These are phyloP conservation scores for Graphilbum ipis-grandicollis DNA, from an alignment of 2,329 filamentous ascomycete genomes.

Conservation along the genomic window DNA sequence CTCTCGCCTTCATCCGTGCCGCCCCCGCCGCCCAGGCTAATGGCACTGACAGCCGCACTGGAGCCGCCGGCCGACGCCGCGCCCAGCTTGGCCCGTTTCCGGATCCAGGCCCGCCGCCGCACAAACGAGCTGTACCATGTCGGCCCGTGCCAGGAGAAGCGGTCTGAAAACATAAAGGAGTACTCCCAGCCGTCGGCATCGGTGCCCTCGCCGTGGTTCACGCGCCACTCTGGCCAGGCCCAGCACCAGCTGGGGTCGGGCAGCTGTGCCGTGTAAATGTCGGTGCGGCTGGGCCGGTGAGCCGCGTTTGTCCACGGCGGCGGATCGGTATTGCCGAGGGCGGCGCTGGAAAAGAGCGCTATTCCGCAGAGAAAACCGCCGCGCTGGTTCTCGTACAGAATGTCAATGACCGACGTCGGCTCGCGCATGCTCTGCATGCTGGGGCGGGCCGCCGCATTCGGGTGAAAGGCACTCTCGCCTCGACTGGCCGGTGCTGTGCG, in stretches of 20 bases:
- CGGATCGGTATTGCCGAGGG: slow-evolving; percentile 73
- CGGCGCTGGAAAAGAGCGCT: slow-evolving; percentile 73
- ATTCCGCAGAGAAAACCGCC: slow-evolving; percentile 80
- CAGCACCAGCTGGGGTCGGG: slow-evolving; percentile 94
- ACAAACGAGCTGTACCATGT: slow-evolving; percentile 94
- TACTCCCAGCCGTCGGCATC: slow-evolving; percentile 96
- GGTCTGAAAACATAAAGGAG: slow-evolving; percentile 64
- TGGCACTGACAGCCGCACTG: slow-evolving; percentile 1
- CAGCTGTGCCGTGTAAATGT: slow-evolving; percentile 73
- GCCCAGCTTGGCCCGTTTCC: slow-evolving; percentile 48
- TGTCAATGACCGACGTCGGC: slow-evolving; percentile 53
- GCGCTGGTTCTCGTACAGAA: slow-evolving; percentile 90
- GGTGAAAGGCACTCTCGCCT: too few species aligned
- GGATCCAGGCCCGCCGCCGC: slow-evolving; percentile 73
- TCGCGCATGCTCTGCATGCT: slow-evolving; percentile 1
- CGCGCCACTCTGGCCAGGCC: slow-evolving; percentile 50
- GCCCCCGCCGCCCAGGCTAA: background rate
- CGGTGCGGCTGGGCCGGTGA: slow-evolving; percentile 41
- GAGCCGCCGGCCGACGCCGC: slow-evolving; percentile 8
- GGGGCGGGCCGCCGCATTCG: background rate
- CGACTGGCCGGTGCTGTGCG: too few species aligned
- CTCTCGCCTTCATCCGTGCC: background rate
- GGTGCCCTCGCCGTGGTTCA: slow-evolving; percentile 51
- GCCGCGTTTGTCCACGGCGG: slow-evolving; percentile 66
- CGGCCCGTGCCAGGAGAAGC: slow-evolving; percentile 72